phyloP scores from a whole-genome alignment of 306 rosid species.

The Sesbania bispinosa region DNA sequence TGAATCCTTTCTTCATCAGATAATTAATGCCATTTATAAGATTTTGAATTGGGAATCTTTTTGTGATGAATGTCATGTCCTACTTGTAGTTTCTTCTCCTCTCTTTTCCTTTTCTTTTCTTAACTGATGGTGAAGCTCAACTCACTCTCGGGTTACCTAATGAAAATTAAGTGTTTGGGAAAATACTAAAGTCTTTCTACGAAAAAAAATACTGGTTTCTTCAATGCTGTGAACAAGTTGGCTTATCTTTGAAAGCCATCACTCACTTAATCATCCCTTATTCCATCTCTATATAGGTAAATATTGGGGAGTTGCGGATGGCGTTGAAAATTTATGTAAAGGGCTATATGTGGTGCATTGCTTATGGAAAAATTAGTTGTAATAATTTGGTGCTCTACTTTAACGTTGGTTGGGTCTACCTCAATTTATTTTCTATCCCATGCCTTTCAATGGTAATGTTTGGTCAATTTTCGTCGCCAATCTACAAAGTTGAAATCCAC shows the following conservation, averaged over 20 bases:
- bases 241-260: no score
- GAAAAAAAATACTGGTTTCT: no score
- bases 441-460: neutral
- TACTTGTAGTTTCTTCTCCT: neutral
- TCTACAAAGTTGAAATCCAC: neutral
- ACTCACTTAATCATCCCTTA: neutral
- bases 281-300: neutral
- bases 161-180: neutral
- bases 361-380: neutral
- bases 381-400: neutral
- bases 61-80: neutral
- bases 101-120: neutral
- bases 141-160: neutral
- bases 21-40: conserved; percentile 30
- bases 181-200: no score
- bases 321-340: neutral
- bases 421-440: neutral
- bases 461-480: neutral
- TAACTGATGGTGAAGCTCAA: neutral
- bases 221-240: neutral
- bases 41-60: conserved; percentile 21
- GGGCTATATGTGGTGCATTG: neutral
- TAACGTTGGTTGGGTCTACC: neutral
- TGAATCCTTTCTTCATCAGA: conserved; percentile 24
- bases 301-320: neutral